These are phyloP conservation scores for Telopea speciosissima DNA, from an alignment of 177 flowering plant species.

Conservation along the genomic window DNA sequence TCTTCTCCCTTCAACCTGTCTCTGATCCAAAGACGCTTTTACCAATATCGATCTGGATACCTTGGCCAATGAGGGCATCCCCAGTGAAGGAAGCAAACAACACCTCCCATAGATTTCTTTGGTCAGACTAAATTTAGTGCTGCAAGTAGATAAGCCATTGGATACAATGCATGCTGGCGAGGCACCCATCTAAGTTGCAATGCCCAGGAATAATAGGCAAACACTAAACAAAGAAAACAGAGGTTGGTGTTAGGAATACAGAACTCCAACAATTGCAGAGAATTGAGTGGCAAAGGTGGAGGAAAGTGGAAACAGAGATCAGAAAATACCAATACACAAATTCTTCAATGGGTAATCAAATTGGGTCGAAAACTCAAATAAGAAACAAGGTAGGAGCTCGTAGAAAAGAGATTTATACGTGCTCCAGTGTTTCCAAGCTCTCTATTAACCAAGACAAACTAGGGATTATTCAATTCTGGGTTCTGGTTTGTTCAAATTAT, in stretches of 20 bases:
- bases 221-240: not conserved
- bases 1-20: constrained; percentile 58
- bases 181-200: constrained; percentile 33
- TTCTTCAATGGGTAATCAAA: not conserved
- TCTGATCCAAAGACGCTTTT: constrained; percentile 58
- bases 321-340: too few relatives aligned
- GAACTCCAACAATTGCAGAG: not conserved
- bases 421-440: too few relatives aligned
- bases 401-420: too few relatives aligned
- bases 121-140: constrained; percentile 26
- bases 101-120: constrained; percentile 47
- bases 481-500: too few relatives aligned
- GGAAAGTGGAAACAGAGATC: not conserved
- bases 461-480: not conserved
- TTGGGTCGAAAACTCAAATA: not conserved
- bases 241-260: too few relatives aligned
- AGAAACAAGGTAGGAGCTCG: too few relatives aligned
- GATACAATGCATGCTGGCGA: constrained; percentile 71
- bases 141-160: constrained; percentile 40
- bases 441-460: not conserved
- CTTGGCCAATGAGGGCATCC: constrained; percentile 31
- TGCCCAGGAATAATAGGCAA: not conserved
- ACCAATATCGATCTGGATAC: constrained; percentile 27
- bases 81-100: constrained; percentile 26
- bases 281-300: not conserved